phyloP scores from a whole-genome alignment of 768 basidiomycete genomes.

The Leccinellum rugosiceps region DNA sequence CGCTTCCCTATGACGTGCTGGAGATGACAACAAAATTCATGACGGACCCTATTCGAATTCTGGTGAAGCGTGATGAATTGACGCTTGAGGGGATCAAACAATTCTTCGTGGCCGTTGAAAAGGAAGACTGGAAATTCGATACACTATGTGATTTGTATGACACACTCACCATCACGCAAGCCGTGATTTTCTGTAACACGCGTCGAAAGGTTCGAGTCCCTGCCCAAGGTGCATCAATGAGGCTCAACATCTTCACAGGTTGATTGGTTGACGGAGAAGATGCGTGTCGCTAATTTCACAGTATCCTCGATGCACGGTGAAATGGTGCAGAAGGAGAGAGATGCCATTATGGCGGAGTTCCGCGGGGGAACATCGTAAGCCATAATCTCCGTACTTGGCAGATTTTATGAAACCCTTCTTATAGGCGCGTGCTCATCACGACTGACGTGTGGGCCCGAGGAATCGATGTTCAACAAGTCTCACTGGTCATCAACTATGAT shows the following conservation, averaged over 20 bases:
- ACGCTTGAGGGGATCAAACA: slow-evolving; percentile 96
- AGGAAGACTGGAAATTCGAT: slow-evolving; percentile 99
- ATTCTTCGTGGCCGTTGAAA: slow-evolving; percentile 98
- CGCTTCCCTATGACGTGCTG: slow-evolving; percentile 92
- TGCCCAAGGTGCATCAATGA: neutral
- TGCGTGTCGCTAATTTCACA: slow-evolving; percentile 98
- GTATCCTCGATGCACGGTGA: slow-evolving; percentile 96
- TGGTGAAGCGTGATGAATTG: slow-evolving; percentile 99
- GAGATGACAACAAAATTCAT: slow-evolving; percentile 99
- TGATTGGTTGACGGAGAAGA: slow-evolving; percentile 98
- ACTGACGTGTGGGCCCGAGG: slow-evolving; percentile 98
- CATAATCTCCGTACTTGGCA: neutral
- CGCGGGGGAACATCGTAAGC: slow-evolving; percentile 86
- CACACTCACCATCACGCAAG: slow-evolving; percentile 97
- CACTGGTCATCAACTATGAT: slow-evolving; percentile 96
- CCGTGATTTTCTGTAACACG: slow-evolving; percentile 99
- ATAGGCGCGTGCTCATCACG: slow-evolving; percentile 88
- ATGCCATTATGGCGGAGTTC: slow-evolving; percentile 97
- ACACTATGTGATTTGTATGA: slow-evolving; percentile 97
- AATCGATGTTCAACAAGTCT: slow-evolving; percentile 98
- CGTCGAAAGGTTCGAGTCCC: slow-evolving; percentile 73
- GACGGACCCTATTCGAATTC: slow-evolving; percentile 97
- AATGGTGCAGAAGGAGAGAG: slow-evolving; percentile 94
- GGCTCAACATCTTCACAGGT: slow-evolving; percentile 49
- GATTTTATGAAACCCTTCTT: slow-evolving; percentile 1